Conservation (phyloP, 345 rosid species). For the Gossypium anomalum region DNA sequence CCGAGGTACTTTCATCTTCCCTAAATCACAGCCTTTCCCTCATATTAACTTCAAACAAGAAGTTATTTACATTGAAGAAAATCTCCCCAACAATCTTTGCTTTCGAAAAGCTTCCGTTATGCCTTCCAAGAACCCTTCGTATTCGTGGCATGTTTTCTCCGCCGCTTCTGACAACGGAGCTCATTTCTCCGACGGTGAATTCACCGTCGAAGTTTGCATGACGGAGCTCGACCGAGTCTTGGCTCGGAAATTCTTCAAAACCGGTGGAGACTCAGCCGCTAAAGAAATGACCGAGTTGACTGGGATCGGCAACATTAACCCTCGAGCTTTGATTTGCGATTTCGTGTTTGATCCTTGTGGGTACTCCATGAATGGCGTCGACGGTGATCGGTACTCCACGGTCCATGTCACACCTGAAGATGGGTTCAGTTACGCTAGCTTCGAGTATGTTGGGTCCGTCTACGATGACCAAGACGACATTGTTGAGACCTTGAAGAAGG, state of each 20-base stretch:
- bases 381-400: slow-evolving; percentile 22
- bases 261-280: slow-evolving; percentile 56
- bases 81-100: slow-evolving; percentile 52
- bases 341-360: slow-evolving; percentile 98
- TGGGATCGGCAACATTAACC: slow-evolving; percentile 65
- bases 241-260: slow-evolving; percentile 57
- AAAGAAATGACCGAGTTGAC: slow-evolving; percentile 77
- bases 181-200: slow-evolving; percentile 20
- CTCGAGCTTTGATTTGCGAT: slow-evolving; percentile 68
- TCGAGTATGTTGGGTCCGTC: slow-evolving; percentile 68
- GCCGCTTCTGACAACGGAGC: slow-evolving; percentile 37
- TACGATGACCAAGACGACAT: slow-evolving; percentile 53
- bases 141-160: slow-evolving; percentile 88
- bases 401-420: slow-evolving; percentile 40
- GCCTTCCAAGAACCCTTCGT: slow-evolving; percentile 58
- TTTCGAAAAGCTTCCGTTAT: slow-evolving; percentile 69
- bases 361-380: slow-evolving; percentile 95
- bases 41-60: slow-evolving; percentile 80
- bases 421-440: slow-evolving; percentile 94
- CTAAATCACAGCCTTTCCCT: slow-evolving; percentile 81
- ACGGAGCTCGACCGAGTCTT: slow-evolving; percentile 75
- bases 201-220: slow-evolving; percentile 89
- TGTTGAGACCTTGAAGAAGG: slow-evolving; percentile 5
- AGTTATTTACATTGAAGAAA: slow-evolving; percentile 54
- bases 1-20: slow-evolving; percentile 93